Conservation (phyloP, 306 rosid species). For the Begonia masoniana region DNA sequence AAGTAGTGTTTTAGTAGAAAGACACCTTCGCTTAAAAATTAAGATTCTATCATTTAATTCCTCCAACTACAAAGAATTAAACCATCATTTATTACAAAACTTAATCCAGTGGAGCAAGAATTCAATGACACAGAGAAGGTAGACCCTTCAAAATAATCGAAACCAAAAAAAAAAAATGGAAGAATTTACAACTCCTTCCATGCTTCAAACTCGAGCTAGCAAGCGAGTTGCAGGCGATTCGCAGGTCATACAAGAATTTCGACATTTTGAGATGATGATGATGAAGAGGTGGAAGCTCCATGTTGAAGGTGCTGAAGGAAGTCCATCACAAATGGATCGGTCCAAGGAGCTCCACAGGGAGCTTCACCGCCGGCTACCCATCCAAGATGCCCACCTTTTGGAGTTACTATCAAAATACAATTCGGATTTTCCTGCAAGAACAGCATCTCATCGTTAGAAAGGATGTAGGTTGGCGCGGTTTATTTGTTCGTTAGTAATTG, state of each 20-base stretch:
- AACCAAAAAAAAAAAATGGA: too few relatives aligned
- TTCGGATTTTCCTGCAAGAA: constrained; percentile 65
- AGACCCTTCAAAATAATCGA: too few relatives aligned
- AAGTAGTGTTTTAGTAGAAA: too few relatives aligned
- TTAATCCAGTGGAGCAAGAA: too few relatives aligned
- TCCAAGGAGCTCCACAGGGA: constrained; percentile 85
- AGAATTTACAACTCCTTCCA: too few relatives aligned
- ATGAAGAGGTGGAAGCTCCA: constrained; percentile 14
- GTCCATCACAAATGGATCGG: constrained; percentile 69
- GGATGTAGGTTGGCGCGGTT: background rate
- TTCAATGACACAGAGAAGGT: too few relatives aligned
- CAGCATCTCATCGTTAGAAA: constrained; percentile 4
- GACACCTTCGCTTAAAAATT: too few relatives aligned
- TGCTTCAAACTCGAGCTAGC: too few relatives aligned
- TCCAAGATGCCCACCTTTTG: constrained; percentile 90
- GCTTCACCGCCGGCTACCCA: constrained; percentile 89
- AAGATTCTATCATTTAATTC: too few relatives aligned
- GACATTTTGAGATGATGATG: constrained; percentile 7
- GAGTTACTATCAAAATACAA: constrained; percentile 78
- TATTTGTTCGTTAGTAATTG: too few relatives aligned
- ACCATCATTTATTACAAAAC: too few relatives aligned
- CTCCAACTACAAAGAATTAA: too few relatives aligned
- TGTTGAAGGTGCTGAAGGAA: constrained; percentile 59
- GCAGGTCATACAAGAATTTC: constrained; percentile 1
- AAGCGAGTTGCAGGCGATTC: background rate